Percentiles rank a stretch among this genome's conserved stretches.
Evolutionary conservation across 2,329 filamentous ascomycete genomes (phyloP).

Genomic region (Clarireedia monteithiana): DNA sequence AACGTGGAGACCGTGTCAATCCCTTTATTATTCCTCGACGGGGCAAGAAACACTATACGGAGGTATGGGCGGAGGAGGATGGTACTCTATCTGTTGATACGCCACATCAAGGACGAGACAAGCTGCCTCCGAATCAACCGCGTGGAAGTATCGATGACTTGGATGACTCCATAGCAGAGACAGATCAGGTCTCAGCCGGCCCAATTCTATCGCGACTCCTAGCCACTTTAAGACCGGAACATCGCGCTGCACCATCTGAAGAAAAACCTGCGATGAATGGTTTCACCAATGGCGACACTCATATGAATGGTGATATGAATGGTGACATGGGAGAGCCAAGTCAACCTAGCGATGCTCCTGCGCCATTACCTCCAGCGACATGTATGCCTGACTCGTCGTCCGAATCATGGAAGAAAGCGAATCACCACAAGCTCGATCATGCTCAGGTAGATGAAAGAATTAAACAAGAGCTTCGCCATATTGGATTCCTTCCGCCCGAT

Average conservation of each 20-base stretch:
- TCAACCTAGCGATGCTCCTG: slow-evolving; percentile 21
- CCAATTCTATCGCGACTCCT: slow-evolving; percentile 79
- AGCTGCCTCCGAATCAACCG: slow-evolving; percentile 69
- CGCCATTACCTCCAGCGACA: slow-evolving; percentile 57
- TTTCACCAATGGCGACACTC: slow-evolving; percentile 40
- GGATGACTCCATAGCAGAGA: slow-evolving; percentile 78
- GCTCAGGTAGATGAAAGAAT: slow-evolving; percentile 81
- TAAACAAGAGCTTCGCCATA: slow-evolving; percentile 82
- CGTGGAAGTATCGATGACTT: slow-evolving; percentile 82
- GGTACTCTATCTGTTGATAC: slow-evolving; percentile 68
- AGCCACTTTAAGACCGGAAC: slow-evolving; percentile 72
- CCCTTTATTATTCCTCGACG: slow-evolving; percentile 83
- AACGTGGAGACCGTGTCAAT: slow-evolving; percentile 74
- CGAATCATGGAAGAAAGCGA: slow-evolving; percentile 71
- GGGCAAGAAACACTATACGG: slow-evolving; percentile 77
- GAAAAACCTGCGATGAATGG: slow-evolving; percentile 49
- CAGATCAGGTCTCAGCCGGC: slow-evolving; percentile 80
- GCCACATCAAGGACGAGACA: slow-evolving; percentile 52
- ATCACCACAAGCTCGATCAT: slow-evolving; percentile 72
- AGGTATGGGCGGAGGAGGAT: slow-evolving; percentile 93
- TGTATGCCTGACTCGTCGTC: slow-evolving; percentile 71
- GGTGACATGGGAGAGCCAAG: slow-evolving; percentile 24
- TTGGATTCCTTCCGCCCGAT: slow-evolving; percentile 73
- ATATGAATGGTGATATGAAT: slow-evolving; percentile 38
- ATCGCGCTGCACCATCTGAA: slow-evolving; percentile 47